Evolutionary conservation across 495 filamentous ascomycete genomes (phyloP).

Genomic region (Tuber calosporum): DNA sequence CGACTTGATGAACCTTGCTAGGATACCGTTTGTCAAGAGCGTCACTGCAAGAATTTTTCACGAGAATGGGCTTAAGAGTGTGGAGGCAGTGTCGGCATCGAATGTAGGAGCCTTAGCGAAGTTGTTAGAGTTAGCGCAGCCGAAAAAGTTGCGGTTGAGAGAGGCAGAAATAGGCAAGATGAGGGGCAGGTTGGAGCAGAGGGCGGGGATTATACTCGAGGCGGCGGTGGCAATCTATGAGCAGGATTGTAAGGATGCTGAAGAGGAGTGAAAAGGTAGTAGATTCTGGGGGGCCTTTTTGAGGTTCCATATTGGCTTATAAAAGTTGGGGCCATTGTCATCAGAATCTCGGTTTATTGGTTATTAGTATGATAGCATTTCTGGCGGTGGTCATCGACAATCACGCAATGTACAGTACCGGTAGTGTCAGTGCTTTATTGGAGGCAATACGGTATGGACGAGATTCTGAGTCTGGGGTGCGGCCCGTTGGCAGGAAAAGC

Average conservation of each 20-base stretch:
- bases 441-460: neutral
- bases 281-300: neutral
- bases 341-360: neutral
- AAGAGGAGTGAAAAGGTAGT: constrained; percentile 33
- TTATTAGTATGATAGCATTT: neutral
- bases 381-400: neutral
- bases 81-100: constrained; percentile 61
- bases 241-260: constrained; percentile 21
- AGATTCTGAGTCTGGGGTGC: neutral
- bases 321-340: neutral
- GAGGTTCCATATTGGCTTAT: neutral
- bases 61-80: constrained; percentile 66
- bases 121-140: constrained; percentile 57
- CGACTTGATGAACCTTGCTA: constrained; percentile 64
- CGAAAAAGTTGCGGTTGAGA: constrained; percentile 55
- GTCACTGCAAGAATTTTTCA: constrained; percentile 68
- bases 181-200: constrained; percentile 56
- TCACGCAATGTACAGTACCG: neutral
- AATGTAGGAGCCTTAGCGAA: constrained; percentile 60
- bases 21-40: constrained; percentile 71
- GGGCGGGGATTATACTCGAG: constrained; percentile 61
- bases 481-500: neutral
- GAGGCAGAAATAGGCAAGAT: constrained; percentile 57
- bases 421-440: neutral
- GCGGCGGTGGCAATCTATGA: constrained; percentile 60